Percentiles rank a stretch among this genome's conserved stretches.
phyloP scores from a whole-genome alignment of 805 yeast species.

The Gaillardinia entomophila region DNA sequence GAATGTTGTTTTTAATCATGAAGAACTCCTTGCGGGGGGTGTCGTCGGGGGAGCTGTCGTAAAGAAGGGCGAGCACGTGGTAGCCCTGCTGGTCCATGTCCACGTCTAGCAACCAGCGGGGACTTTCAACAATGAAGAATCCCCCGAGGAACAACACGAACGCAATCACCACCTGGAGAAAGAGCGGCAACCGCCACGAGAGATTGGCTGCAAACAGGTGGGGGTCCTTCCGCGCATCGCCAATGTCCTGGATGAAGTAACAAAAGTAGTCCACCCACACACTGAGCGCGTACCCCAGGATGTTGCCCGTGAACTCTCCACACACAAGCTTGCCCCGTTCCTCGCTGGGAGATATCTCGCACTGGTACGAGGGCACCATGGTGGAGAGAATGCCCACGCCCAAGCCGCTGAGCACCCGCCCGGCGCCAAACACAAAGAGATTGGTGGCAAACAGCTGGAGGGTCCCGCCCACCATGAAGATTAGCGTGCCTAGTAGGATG shows the following conservation, averaged over 20 bases:
- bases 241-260: conserved; percentile 53
- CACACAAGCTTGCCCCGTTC: conserved; percentile 82
- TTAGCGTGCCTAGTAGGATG: conserved; percentile 70
- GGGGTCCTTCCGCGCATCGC: conserved; percentile 32
- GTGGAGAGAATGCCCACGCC: conserved; percentile 84
- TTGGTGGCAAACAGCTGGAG: conserved; percentile 59
- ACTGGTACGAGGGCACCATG: conserved; percentile 82
- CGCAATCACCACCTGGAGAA: conserved; percentile 74
- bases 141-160: conserved; percentile 65
- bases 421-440: conserved; percentile 57
- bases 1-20: conserved; percentile 39
- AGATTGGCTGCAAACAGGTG: conserved; percentile 31
- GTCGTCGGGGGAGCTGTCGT: conserved; percentile 23
- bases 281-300: conserved; percentile 72
- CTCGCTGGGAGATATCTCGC: conserved; percentile 83
- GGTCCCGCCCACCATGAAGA: conserved; percentile 75
- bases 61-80: conserved; percentile 29
- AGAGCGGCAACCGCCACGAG: conserved; percentile 77
- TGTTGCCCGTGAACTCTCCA: conserved; percentile 83
- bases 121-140: conserved; percentile 76
- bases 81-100: conserved; percentile 61
- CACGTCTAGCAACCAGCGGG: conserved; percentile 83
- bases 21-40: conserved; percentile 39
- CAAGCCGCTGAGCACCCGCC: conserved; percentile 75
- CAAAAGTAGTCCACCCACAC: conserved; percentile 86